A percentile compares a stretch with the other conserved stretches of the same genome.
These are phyloP conservation scores for Nepenthes alata DNA, from an alignment of 179 eudicot species.

Conservation along the genomic window DNA sequence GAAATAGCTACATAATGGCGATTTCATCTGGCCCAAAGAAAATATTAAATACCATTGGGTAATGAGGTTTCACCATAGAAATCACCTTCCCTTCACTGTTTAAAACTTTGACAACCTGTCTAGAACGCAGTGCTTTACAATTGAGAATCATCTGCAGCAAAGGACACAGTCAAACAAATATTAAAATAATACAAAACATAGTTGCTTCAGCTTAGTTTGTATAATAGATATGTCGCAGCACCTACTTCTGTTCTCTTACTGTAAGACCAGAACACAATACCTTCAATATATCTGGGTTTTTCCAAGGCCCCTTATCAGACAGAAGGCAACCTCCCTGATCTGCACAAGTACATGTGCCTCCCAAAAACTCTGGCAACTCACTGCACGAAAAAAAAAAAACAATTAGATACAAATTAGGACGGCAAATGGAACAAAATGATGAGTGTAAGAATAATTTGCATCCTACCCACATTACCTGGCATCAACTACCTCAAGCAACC, in stretches of 20 bases:
- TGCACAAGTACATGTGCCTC: conserved; percentile 79
- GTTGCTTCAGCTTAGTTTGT: no score
- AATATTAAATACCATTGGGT: conserved; percentile 36
- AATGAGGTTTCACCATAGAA: conserved; percentile 79
- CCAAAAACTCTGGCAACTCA: conserved; percentile 91
- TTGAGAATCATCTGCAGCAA: conserved; percentile 65
- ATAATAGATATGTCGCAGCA: no score
- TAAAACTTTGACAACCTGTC: conserved; percentile 81
- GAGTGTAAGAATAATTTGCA: not conserved
- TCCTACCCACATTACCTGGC: conserved; percentile 33
- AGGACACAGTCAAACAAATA: conserved; percentile 1
- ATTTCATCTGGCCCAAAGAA: not conserved
- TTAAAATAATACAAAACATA: not conserved
- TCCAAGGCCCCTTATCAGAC: conserved; percentile 95
- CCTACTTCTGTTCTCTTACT: not conserved
- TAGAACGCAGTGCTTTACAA: conserved; percentile 65
- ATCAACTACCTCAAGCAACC: conserved; percentile 54
- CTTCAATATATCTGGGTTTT: conserved; percentile 75
- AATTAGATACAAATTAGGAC: not conserved
- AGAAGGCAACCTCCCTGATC: conserved; percentile 81
- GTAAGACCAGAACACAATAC: conserved; percentile 9
- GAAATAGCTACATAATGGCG: not conserved
- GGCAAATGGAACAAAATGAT: not conserved
- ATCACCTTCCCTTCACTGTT: conserved; percentile 89
- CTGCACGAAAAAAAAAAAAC: conserved; percentile 21